A percentile compares a stretch with the other conserved stretches of the same genome.
Evolutionary conservation across 129 eudicot genomes (phyloP).

Genomic region (Dittrichia graveolens): DNA sequence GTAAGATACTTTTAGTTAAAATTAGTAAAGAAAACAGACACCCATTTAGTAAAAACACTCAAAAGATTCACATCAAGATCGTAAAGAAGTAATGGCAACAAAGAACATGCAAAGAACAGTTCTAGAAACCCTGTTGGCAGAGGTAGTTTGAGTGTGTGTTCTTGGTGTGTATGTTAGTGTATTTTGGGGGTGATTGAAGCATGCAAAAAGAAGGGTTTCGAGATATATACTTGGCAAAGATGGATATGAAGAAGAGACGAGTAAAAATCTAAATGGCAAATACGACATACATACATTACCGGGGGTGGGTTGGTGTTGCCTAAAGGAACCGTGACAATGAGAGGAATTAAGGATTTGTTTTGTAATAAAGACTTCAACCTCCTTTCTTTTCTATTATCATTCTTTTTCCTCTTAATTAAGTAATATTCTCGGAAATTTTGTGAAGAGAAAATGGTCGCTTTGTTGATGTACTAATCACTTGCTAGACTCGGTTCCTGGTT

Average conservation of each 20-base stretch:
- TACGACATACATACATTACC: slow-evolving; percentile 8
- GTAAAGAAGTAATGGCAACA: slow-evolving; percentile 32
- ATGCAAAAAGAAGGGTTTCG: slow-evolving; percentile 48
- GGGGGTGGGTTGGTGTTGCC: slow-evolving; percentile 33
- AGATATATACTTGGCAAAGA: slow-evolving; percentile 24
- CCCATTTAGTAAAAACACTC: slow-evolving; percentile 38
- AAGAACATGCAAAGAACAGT: slow-evolving; percentile 34
- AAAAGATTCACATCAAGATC: slow-evolving; percentile 25
- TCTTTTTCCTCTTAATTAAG: background rate
- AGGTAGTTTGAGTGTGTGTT: slow-evolving; percentile 20
- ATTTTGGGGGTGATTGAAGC: slow-evolving; percentile 32
- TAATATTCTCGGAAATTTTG: slow-evolving; percentile 19
- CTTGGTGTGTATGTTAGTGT: slow-evolving; percentile 33
- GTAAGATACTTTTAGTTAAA: slow-evolving; percentile 27
- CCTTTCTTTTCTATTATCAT: background rate
- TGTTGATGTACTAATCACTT: background rate
- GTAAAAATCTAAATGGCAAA: slow-evolving; percentile 22
- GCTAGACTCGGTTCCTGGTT: background rate
- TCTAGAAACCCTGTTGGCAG: slow-evolving; percentile 17
- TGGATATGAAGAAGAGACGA: slow-evolving; percentile 31
- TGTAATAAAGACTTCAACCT: slow-evolving; percentile 10
- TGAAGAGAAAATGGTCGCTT: slow-evolving; percentile 1
- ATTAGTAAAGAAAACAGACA: slow-evolving; percentile 29
- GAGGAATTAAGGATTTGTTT: slow-evolving; percentile 12
- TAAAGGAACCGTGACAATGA: slow-evolving; percentile 16